These are phyloP conservation scores for Cyclaneusma minus DNA, from an alignment of 2,329 filamentous ascomycete genomes.

Conservation along the genomic window DNA sequence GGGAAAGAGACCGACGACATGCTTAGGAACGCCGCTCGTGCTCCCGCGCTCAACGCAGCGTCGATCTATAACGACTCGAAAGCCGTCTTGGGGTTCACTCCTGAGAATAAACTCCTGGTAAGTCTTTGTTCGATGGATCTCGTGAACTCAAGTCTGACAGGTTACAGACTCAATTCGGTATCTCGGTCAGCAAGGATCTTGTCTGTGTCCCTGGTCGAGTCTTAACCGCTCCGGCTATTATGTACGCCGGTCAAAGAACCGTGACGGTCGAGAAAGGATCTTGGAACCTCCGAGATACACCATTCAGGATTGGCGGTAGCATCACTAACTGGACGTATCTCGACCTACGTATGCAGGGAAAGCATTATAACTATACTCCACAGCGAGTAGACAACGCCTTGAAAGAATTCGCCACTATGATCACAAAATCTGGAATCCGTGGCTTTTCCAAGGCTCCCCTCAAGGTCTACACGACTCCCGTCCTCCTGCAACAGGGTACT, in stretches of 20 bases:
- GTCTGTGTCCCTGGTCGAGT: constrained; percentile 61
- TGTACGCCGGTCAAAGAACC: constrained; percentile 30
- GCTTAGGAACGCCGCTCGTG: constrained; percentile 57
- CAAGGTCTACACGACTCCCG: too few species aligned
- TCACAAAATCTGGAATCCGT: too few species aligned
- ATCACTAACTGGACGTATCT: constrained; percentile 37
- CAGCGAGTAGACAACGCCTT: too few species aligned
- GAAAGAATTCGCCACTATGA: too few species aligned
- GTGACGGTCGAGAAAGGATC: constrained; percentile 32
- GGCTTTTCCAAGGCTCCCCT: too few species aligned
- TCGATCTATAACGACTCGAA: constrained; percentile 47
- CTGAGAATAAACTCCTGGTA: constrained; percentile 27
- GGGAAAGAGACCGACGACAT: constrained; percentile 48
- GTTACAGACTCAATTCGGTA: constrained; percentile 37
- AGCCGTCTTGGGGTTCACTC: constrained; percentile 39
- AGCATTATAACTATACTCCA: too few species aligned
- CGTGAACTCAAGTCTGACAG: constrained; percentile 5
- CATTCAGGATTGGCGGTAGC: constrained; percentile 35
- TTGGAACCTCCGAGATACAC: constrained; percentile 52
- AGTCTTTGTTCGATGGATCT: constrained; percentile 8
- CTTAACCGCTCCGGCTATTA: constrained; percentile 41
- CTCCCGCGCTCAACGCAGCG: constrained; percentile 47
- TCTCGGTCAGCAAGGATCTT: constrained; percentile 43
- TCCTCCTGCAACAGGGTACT: too few species aligned
- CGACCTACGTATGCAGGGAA: constrained; percentile 18